A percentile compares a stretch with the other conserved stretches of the same genome.
phyloP scores from a whole-genome alignment of 2,329 filamentous ascomycete species.

The Endothia cerciana region DNA sequence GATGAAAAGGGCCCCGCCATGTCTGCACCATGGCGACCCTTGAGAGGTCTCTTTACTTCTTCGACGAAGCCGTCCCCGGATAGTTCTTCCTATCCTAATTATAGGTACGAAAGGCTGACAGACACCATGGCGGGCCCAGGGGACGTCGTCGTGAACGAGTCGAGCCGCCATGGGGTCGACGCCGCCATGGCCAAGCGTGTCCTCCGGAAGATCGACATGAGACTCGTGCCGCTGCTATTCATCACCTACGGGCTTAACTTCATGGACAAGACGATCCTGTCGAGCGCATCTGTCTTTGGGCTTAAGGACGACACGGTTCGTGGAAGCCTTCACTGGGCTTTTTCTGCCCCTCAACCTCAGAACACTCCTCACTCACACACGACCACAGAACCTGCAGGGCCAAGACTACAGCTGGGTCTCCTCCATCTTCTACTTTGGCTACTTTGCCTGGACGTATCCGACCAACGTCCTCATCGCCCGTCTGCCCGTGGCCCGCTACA shows the following conservation, averaged over 20 bases:
- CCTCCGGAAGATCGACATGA: constrained; percentile 59
- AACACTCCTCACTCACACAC: neutral
- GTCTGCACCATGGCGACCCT: constrained; percentile 14
- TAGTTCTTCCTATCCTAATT: neutral
- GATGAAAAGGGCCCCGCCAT: constrained; percentile 15
- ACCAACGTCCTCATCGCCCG: constrained; percentile 51
- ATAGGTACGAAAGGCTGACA: constrained; percentile 19
- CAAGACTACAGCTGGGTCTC: constrained; percentile 52
- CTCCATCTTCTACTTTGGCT: constrained; percentile 50
- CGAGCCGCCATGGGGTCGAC: constrained; percentile 22
- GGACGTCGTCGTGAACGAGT: constrained; percentile 18
- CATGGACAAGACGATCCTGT: constrained; percentile 63
- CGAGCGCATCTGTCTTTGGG: constrained; percentile 60
- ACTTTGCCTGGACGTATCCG: constrained; percentile 44
- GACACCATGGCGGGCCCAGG: constrained; percentile 18
- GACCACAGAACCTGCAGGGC: constrained; percentile 41
- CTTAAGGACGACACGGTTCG: constrained; percentile 50
- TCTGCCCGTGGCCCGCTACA: constrained; percentile 51
- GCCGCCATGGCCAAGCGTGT: constrained; percentile 41
- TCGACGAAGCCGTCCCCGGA: neutral
- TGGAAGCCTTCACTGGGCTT: neutral
- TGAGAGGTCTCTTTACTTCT: neutral
- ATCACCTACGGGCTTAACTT: constrained; percentile 63
- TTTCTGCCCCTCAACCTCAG: neutral
- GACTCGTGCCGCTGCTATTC: constrained; percentile 60